Evolutionary conservation across 495 filamentous ascomycete species (phyloP).

Genomic region (Terfezia boudieri): DNA sequence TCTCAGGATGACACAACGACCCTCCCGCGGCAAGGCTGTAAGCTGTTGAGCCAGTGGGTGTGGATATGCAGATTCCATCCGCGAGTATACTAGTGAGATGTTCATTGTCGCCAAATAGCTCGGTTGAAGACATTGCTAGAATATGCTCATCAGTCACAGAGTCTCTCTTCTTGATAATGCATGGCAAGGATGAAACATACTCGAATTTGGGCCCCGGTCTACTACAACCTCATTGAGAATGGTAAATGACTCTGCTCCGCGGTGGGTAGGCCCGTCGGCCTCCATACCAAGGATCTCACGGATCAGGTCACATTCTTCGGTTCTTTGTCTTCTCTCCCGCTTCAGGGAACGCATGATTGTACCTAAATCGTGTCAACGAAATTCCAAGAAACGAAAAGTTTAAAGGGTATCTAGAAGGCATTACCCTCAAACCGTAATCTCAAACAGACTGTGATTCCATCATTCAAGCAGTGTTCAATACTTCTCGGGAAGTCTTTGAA

Average conservation of each 20-base stretch:
- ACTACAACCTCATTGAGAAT: slow-evolving; percentile 96
- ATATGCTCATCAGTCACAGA: background rate
- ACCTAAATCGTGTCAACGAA: slow-evolving; percentile 1
- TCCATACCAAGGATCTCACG: slow-evolving; percentile 12
- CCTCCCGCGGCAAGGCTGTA: slow-evolving; percentile 93
- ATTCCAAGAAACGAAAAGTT: slow-evolving; percentile 18
- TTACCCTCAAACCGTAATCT: slow-evolving; percentile 97
- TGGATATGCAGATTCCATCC: slow-evolving; percentile 90
- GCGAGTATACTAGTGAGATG: slow-evolving; percentile 84
- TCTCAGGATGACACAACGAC: slow-evolving; percentile 86
- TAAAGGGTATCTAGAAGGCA: slow-evolving; percentile 43
- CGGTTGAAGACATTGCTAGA: slow-evolving; percentile 22
- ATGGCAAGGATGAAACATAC: slow-evolving; percentile 62
- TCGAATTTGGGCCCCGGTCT: slow-evolving; percentile 79
- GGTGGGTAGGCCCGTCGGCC: slow-evolving; percentile 8
- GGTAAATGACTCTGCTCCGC: slow-evolving; percentile 52
- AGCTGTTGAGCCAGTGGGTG: slow-evolving; percentile 80
- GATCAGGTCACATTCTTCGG: slow-evolving; percentile 3
- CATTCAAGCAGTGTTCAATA: slow-evolving; percentile 68
- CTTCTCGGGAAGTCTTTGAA: slow-evolving; percentile 62
- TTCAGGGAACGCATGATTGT: slow-evolving; percentile 13
- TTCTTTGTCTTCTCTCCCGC: background rate
- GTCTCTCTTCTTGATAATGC: background rate
- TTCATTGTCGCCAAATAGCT: slow-evolving; percentile 83
- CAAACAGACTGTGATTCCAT: slow-evolving; percentile 85